These are phyloP conservation scores for Talaromyces sp. DNA, from an alignment of 2,329 filamentous ascomycete species.

Conservation along the genomic window DNA sequence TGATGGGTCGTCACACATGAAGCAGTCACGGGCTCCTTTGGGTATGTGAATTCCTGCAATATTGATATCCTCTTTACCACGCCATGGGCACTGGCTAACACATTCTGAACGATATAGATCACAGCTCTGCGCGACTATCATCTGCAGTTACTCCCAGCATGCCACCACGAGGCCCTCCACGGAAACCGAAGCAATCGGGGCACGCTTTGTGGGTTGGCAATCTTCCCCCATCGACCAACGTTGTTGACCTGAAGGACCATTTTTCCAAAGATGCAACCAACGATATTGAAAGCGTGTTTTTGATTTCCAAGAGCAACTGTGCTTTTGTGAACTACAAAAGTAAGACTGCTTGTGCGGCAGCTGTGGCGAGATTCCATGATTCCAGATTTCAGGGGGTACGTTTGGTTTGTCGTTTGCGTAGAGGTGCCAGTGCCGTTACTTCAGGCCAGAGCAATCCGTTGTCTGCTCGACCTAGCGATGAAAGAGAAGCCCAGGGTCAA, in stretches of 20 bases:
- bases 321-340: slow-evolving; percentile 94
- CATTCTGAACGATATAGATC: neutral
- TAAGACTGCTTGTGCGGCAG: slow-evolving; percentile 66
- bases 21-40: slow-evolving; percentile 14
- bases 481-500: slow-evolving; percentile 15
- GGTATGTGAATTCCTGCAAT: neutral
- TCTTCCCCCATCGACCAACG: slow-evolving; percentile 72
- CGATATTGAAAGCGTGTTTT: slow-evolving; percentile 79
- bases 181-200: slow-evolving; percentile 65
- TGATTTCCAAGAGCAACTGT: slow-evolving; percentile 96
- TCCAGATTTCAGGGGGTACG: slow-evolving; percentile 81
- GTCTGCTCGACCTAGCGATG: slow-evolving; percentile 26
- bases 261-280: slow-evolving; percentile 72
- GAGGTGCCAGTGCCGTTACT: slow-evolving; percentile 44
- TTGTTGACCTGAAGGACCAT: slow-evolving; percentile 83
- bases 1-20: slow-evolving; percentile 32
- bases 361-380: slow-evolving; percentile 82
- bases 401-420: slow-evolving; percentile 75
- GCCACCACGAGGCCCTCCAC: slow-evolving; percentile 58
- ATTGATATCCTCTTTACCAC: neutral
- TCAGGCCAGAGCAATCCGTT: slow-evolving; percentile 31
- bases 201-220: slow-evolving; percentile 97
- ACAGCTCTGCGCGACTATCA: neutral
- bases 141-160: slow-evolving; percentile 26
- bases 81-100: neutral